A percentile compares a stretch with the other conserved stretches of the same genome.
Evolutionary conservation across 1,284 basidiomycete species (phyloP).

Genomic region (Amylostereum areolatum): DNA sequence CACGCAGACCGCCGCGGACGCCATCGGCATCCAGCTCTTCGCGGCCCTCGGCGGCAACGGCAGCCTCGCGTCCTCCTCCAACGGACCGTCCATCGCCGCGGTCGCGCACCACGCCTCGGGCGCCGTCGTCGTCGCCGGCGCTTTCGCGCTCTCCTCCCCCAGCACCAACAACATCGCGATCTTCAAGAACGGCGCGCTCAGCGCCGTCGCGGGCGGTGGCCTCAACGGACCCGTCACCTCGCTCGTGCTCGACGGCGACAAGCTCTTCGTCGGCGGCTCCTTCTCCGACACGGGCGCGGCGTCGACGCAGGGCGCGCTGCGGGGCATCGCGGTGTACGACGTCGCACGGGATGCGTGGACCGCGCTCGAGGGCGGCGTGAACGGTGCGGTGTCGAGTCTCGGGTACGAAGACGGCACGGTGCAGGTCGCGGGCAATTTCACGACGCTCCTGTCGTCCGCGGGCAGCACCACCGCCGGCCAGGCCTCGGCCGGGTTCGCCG

Average conservation of each 20-base stretch:
- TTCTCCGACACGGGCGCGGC: conserved; percentile 68
- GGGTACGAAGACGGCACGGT: conserved; percentile 46
- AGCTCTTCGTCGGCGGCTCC: conserved; percentile 79
- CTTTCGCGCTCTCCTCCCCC: conserved; percentile 59
- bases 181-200: conserved; percentile 57
- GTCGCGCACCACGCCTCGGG: conserved; percentile 64
- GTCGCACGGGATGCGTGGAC: conserved; percentile 64
- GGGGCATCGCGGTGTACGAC: conserved; percentile 75
- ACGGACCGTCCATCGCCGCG: conserved; percentile 40
- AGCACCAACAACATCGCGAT: conserved; percentile 69
- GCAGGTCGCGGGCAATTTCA: conserved; percentile 76
- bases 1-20: conserved; percentile 68
- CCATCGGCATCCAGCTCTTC: conserved; percentile 54
- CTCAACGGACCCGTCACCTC: conserved; percentile 75
- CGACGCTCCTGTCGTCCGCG: conserved; percentile 37
- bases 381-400: conserved; percentile 68
- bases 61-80: conserved; percentile 22
- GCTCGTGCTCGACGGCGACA: conserved; percentile 51
- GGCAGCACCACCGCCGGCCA: conserved; percentile 27
- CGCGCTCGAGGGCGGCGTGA: conserved; percentile 68
- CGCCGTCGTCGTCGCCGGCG: conserved; percentile 71
- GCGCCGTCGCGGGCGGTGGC: conserved; percentile 52
- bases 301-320: conserved; percentile 48
- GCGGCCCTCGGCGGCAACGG: conserved; percentile 44
- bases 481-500: conserved; percentile 64